Conservation (phyloP, 2,329 filamentous ascomycete species). For the Chaetoscypha palmicola region DNA sequence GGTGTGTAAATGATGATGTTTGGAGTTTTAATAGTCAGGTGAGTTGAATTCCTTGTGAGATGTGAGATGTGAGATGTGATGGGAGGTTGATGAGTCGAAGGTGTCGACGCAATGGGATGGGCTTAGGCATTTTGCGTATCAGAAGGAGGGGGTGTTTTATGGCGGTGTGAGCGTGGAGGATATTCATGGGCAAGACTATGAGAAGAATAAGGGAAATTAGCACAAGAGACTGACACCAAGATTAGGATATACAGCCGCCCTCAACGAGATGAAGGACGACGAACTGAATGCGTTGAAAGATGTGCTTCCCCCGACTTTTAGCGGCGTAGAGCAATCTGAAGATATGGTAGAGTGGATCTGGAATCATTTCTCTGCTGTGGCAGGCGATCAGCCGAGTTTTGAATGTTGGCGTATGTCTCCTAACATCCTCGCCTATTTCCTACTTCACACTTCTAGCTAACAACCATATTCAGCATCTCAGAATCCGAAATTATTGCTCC, state of each 20-base stretch:
- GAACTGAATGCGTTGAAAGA: background rate
- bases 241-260: slow-evolving; percentile 13
- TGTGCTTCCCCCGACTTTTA: slow-evolving; percentile 22
- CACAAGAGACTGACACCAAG: background rate
- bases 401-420: slow-evolving; percentile 29
- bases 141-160: slow-evolving; percentile 36
- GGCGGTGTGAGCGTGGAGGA: slow-evolving; percentile 35
- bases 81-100: background rate
- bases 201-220: background rate
- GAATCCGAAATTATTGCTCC: slow-evolving; percentile 8
- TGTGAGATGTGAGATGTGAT: background rate
- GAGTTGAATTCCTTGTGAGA: slow-evolving; percentile 30
- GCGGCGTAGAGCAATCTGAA: slow-evolving; percentile 32
- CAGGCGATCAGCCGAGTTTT: slow-evolving; percentile 36
- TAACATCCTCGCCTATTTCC: too few species aligned
- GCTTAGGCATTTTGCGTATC: slow-evolving; percentile 44
- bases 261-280: background rate
- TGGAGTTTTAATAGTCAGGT: slow-evolving; percentile 26
- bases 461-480: slow-evolving; percentile 22
- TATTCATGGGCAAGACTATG: slow-evolving; percentile 6
- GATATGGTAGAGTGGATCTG: slow-evolving; percentile 38
- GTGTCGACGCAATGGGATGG: slow-evolving; percentile 44
- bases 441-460: background rate
- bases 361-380: slow-evolving; percentile 40
- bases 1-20: slow-evolving; percentile 7